These are phyloP conservation scores for Protea cynaroides DNA, from an alignment of 164 flowering plant genomes.

Conservation along the genomic window DNA sequence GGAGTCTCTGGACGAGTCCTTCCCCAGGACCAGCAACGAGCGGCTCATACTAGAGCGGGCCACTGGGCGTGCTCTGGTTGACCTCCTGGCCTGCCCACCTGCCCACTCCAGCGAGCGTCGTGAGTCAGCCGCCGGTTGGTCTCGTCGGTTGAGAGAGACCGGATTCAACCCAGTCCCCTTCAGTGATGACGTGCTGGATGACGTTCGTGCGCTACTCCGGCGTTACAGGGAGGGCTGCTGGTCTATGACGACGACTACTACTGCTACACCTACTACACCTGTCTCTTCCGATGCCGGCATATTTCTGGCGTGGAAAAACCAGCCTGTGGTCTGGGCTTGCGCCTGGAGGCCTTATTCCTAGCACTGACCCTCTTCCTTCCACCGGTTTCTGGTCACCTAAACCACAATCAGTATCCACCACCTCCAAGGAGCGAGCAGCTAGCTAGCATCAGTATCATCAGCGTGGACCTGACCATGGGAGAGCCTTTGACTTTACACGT, in stretches of 20 bases:
- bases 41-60: constrained; percentile 77
- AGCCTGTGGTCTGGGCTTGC: constrained; percentile 89
- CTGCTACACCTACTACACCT: not conserved
- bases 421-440: not conserved
- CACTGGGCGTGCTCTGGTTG: constrained; percentile 70
- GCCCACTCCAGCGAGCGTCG: constrained; percentile 62
- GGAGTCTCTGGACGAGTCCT: constrained; percentile 78
- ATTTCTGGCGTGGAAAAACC: constrained; percentile 81
- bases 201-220: constrained; percentile 72
- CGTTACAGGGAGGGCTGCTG: constrained; percentile 94
- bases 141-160: constrained; percentile 35
- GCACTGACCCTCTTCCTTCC: too few relatives aligned
- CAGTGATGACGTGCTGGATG: constrained; percentile 85
- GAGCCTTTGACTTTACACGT: constrained; percentile 16
- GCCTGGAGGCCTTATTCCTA: constrained; percentile 62
- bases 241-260: constrained; percentile 55
- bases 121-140: constrained; percentile 72
- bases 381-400: too few relatives aligned
- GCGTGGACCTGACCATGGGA: too few relatives aligned
- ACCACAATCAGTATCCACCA: too few relatives aligned
- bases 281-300: constrained; percentile 45
- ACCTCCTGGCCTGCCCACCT: constrained; percentile 60
- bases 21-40: constrained; percentile 72
- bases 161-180: constrained; percentile 48
- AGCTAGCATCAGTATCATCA: not conserved